A percentile compares a stretch with the other conserved stretches of the same genome.
These are phyloP conservation scores for Neurospora crassa DNA, from an alignment of 2,329 filamentous ascomycete genomes.

Conservation along the genomic window DNA sequence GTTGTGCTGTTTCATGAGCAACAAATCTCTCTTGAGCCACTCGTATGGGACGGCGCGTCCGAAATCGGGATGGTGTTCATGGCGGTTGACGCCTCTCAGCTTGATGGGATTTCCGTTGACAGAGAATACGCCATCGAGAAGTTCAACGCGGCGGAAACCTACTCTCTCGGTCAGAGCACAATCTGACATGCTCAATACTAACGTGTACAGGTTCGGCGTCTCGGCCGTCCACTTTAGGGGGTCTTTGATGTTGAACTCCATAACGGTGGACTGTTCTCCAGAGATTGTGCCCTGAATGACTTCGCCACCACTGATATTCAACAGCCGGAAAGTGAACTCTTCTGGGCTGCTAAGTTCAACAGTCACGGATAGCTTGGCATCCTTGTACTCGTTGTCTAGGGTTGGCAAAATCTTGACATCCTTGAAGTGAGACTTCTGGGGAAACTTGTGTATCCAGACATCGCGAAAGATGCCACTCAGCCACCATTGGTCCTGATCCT, in stretches of 20 bases:
- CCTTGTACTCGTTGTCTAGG: slow-evolving; percentile 40
- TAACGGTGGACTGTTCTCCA: slow-evolving; percentile 14
- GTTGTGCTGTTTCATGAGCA: slow-evolving; percentile 51
- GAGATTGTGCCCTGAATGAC: slow-evolving; percentile 14
- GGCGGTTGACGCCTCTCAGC: slow-evolving; percentile 46
- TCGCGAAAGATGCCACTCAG: slow-evolving; percentile 51
- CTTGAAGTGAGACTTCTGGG: slow-evolving; percentile 40
- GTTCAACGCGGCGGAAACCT: slow-evolving; percentile 50
- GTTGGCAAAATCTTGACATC: slow-evolving; percentile 45
- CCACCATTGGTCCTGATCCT: slow-evolving; percentile 59
- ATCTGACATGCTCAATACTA: slow-evolving; percentile 16
- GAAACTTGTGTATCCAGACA: slow-evolving; percentile 49
- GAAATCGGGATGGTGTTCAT: slow-evolving; percentile 47
- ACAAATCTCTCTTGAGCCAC: slow-evolving; percentile 42
- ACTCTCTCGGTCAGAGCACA: slow-evolving; percentile 35
- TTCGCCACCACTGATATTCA: slow-evolving; percentile 18
- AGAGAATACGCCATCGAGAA: slow-evolving; percentile 41
- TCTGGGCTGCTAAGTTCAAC: slow-evolving; percentile 25
- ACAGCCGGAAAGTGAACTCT: slow-evolving; percentile 8
- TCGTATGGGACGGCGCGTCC: slow-evolving; percentile 44
- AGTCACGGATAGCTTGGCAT: slow-evolving; percentile 36
- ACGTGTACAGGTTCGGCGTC: slow-evolving; percentile 41
- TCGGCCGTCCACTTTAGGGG: slow-evolving; percentile 51
- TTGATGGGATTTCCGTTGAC: slow-evolving; percentile 48
- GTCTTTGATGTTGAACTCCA: slow-evolving; percentile 31